Evolutionary conservation across 2,329 filamentous ascomycete genomes (phyloP).

Genomic region (Epichloe glyceriae): DNA sequence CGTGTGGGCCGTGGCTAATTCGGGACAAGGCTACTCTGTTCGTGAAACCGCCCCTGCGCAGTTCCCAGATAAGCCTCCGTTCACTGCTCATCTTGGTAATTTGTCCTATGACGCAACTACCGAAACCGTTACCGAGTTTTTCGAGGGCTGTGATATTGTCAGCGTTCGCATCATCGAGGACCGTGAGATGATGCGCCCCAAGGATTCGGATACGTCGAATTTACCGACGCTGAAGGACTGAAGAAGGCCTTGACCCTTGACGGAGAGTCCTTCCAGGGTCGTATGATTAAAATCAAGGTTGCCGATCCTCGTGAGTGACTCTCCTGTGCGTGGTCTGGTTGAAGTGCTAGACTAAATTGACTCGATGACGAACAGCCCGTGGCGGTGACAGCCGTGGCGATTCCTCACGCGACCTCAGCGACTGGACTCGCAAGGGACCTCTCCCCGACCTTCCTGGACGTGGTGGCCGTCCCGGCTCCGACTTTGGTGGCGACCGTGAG

Average conservation of each 20-base stretch:
- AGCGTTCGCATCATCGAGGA: conserved; percentile 96
- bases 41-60: conserved; percentile 62
- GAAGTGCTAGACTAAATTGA: not conserved
- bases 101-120: conserved; percentile 87
- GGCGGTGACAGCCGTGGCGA: conserved; percentile 55
- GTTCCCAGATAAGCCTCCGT: conserved; percentile 84
- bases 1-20: conserved; percentile 10
- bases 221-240: conserved; percentile 72
- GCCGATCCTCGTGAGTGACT: conserved; percentile 80
- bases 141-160: conserved; percentile 70
- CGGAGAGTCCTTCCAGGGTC: conserved; percentile 71
- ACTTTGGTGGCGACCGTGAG: conserved; percentile 31
- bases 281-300: conserved; percentile 84
- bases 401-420: conserved; percentile 61
- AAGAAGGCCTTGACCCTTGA: conserved; percentile 82
- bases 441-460: conserved; percentile 56
- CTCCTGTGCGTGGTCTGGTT: not conserved
- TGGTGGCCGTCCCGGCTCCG: conserved; percentile 32
- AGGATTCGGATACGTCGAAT: conserved; percentile 97
- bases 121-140: conserved; percentile 74
- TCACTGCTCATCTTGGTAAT: conserved; percentile 91
- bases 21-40: conserved; percentile 35
- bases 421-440: conserved; percentile 90
- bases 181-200: conserved; percentile 82
- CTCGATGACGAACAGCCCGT: conserved; percentile 52